Evolutionary conservation across 768 basidiomycete species (phyloP), one percentile per base, ranked within the genome.

Genomic region (Serpula lacrymans): DNA sequence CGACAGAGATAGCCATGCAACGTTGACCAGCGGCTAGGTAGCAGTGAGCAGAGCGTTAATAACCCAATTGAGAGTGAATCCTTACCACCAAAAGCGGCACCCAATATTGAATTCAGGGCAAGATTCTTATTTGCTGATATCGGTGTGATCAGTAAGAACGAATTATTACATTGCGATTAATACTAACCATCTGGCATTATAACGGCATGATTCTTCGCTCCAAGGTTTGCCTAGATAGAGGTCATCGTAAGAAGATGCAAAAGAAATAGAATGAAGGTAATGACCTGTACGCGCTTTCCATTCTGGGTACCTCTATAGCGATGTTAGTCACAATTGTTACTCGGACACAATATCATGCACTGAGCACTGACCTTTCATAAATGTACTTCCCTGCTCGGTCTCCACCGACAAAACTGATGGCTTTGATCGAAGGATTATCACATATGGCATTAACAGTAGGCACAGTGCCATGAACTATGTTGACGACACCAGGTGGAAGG

Each of bases 191-290:
- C 93, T 14, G 91, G 87, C 89, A 95, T 92, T 51, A 95, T 60
- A 11, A 95, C 77, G 13, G 83, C 90, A 62, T 95, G 93, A 53
- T 95, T 98, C 70, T 99, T 99, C 21, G 95, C 95, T n/a, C 95
- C 95, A 63, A 98, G 65, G 52, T 87, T 86, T 8, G 84, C 80
- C 66, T 84, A 20, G 23, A 27, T 14, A 33, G 8, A 42, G 46
- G 3, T 31, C 34, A 35, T 21, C 20, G 20, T 34, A 39, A 31
- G 33, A 32, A 42, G 35, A 31, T 10, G 22, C 20, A 24, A 20
- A 13, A 40, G 2, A 25, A 76, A 6, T 71, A 70, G 71, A 72
- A 13, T 32, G 31, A 16, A 36, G 36, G 13, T 34, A 25, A 62
- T 41, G 52, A 76, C 83, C 67, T 87, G 86, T 6, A 94, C 93